Evolutionary conservation across 345 rosid genomes (phyloP), one percentile per base, ranked within the genome.

Genomic region (Isatis tinctoria): DNA sequence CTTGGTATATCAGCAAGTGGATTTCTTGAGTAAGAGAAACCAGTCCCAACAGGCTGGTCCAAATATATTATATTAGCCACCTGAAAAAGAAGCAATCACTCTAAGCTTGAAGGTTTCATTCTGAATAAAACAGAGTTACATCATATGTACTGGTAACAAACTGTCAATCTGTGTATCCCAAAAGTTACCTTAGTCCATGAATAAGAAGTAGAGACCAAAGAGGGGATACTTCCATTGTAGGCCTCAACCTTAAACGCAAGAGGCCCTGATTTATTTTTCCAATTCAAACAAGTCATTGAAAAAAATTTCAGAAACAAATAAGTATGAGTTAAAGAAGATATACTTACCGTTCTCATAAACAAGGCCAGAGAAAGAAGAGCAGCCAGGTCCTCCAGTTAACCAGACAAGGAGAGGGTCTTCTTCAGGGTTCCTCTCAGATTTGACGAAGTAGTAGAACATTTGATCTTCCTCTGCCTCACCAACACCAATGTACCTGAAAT

Each of bases 41-140:
- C 94, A 28, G 89, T 81, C 27, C 92, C 89, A 8, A 85, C 87
- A 4, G 94, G 97, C 28, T 83, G 75, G 80, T 88, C 94, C 22
- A 88, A 67, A 73, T 87, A 86, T 47, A 87, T 83, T 61, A 88
- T 78, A 83, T 83, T 88, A 2, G 92, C 79, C 16, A 79, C 87
- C 89, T 85, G 60, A 74, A 37, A n/a, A 53, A 40, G 62, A 4
- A 84, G 72, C 65, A 88, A 85, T 33, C 71, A 59, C 22, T 69
- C 45, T 18, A 47, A 59, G 10, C 5, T 56, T 65, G 69, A 83
- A 82, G 5, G 64, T 37, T 84, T 86, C n/a, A n/a, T n/a, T n/a
- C n/a, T n/a, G n/a, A n/a, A 44, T 28, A 44, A 16, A 28, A 30
- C 18, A 30, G 32, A 22, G 20, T 16, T 24, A 59, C 63, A 59